phyloP scores from a whole-genome alignment of 2,329 filamentous ascomycete species.

The Aspergillus novofumigatus region DNA sequence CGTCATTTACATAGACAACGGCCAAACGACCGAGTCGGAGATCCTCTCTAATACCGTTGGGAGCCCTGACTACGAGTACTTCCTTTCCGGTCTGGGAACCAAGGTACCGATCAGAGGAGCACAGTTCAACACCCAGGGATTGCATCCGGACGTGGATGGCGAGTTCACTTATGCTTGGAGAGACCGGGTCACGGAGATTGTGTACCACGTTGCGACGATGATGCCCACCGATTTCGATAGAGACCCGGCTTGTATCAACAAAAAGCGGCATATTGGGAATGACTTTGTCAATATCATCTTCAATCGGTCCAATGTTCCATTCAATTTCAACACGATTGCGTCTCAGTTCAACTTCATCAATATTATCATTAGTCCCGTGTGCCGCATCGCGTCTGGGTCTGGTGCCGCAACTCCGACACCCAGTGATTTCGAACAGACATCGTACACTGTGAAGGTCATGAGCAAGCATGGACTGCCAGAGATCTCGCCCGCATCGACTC shows the following conservation, averaged over 20 bases:
- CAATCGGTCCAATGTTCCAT: slow-evolving; percentile 89
- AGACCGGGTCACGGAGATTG: slow-evolving; percentile 88
- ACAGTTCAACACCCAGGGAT: slow-evolving; percentile 86
- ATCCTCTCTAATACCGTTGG: slow-evolving; percentile 85
- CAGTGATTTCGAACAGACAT: slow-evolving; percentile 44
- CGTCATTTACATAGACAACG: slow-evolving; percentile 86
- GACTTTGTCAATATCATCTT: slow-evolving; percentile 98
- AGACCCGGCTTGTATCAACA: slow-evolving; percentile 72
- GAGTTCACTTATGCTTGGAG: slow-evolving; percentile 91
- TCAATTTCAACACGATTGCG: slow-evolving; percentile 85
- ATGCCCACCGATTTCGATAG: slow-evolving; percentile 85
- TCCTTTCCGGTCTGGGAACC: slow-evolving; percentile 76
- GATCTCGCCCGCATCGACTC: slow-evolving; percentile 82
- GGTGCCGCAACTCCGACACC: slow-evolving; percentile 32
- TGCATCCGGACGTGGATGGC: slow-evolving; percentile 81
- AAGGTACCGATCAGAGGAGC: slow-evolving; percentile 76
- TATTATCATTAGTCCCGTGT: slow-evolving; percentile 86
- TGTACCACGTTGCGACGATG: slow-evolving; percentile 94
- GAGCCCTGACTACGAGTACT: slow-evolving; percentile 81
- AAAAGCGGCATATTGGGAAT: slow-evolving; percentile 95
- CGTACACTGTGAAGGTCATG: slow-evolving; percentile 87
- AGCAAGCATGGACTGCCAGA: slow-evolving; percentile 85
- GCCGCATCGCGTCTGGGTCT: slow-evolving; percentile 32
- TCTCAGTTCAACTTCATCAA: slow-evolving; percentile 96
- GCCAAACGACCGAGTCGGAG: slow-evolving; percentile 75